phyloP scores from a whole-genome alignment of 495 filamentous ascomycete species.

The Pyrenopolyporus hunteri region DNA sequence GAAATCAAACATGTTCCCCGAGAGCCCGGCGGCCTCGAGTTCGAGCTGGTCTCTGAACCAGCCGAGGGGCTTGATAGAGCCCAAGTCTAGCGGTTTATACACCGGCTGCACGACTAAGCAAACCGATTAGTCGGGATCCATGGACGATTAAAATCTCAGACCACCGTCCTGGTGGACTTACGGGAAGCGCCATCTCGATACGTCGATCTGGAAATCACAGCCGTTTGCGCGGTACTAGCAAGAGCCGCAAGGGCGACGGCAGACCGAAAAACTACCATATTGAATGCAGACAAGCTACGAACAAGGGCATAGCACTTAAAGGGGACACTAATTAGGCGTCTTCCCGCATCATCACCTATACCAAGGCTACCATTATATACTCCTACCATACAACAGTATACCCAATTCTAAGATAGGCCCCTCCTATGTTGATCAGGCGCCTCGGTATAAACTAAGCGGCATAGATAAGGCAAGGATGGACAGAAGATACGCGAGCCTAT shows the following conservation, averaged over 20 bases:
- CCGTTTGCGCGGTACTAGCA: not conserved
- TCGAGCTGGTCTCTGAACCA: slow-evolving; percentile 66
- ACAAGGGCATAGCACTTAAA: not conserved
- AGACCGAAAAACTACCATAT: not conserved
- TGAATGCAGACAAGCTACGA: too few relatives aligned
- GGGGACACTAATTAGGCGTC: not conserved
- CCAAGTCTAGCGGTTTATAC: slow-evolving; percentile 59
- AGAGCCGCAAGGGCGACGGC: slow-evolving; percentile 8
- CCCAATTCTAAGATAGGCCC: not conserved
- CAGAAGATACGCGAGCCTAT: slow-evolving; percentile 25
- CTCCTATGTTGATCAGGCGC: slow-evolving; percentile 1
- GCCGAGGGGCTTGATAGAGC: slow-evolving; percentile 61
- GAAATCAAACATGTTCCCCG: slow-evolving; percentile 66
- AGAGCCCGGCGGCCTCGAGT: slow-evolving; percentile 61
- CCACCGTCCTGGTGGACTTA: not conserved
- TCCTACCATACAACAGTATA: not conserved
- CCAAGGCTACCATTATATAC: not conserved
- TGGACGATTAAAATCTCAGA: too few relatives aligned
- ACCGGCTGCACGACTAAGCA: slow-evolving; percentile 26
- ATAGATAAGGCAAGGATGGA: slow-evolving; percentile 24
- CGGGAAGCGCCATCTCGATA: slow-evolving; percentile 8
- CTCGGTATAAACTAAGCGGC: slow-evolving; percentile 12
- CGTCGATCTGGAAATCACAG: slow-evolving; percentile 4
- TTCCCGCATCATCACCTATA: not conserved
- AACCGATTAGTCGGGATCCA: slow-evolving; percentile 2